Evolutionary conservation across 805 yeast genomes (phyloP), one percentile per base, ranked within the genome.

Genomic region (Komagataella phaffii): DNA sequence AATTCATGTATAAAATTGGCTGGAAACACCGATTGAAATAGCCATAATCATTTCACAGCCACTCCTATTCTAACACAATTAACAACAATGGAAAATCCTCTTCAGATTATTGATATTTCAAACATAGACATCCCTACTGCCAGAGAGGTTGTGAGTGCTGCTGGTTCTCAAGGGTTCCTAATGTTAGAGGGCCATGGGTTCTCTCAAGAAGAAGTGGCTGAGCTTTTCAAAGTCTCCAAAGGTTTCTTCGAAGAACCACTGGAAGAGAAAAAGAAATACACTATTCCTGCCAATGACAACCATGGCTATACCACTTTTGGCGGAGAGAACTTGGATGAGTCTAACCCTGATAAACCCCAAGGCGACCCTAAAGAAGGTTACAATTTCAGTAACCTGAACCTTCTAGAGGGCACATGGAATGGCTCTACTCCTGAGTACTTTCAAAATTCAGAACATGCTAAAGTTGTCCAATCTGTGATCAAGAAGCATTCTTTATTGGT

Each of bases 281-380:
- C 65, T 2, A 68, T 74, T 21, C 40, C 40, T 30, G 70, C 66
- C 49, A 58, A 53, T 10, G 63, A 67, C 17, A 73, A 75, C 58
- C 71, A 69, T 56, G 80, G 80, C 1, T 75, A 75, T 57, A 69
- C 75, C n/a, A 59, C 63, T 47, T 65, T 61, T 47, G 62, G 79
- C 50, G 64, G 73, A 62, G 64, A 75, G 64, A 65, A 77, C 59
- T 55, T 67, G 44, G 70, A 67, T 54, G 69, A 66, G 49, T 67
- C 62, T 49, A 59, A 64, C 23, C 60, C 65, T 4, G 64, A 59
- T 47, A 66, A 61, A 53, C 52, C 59, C n/a, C 58, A 62, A 24
- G 83, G 83, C 4, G 86, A 81, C 61, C 83, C 81, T 44, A 81
- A 81, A 58, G 85, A 81, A 61, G 87, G 84, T 0, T 76, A 80